These are phyloP conservation scores for Corrigiola litoralis DNA, from an alignment of 179 eudicot species.

Conservation along the genomic window DNA sequence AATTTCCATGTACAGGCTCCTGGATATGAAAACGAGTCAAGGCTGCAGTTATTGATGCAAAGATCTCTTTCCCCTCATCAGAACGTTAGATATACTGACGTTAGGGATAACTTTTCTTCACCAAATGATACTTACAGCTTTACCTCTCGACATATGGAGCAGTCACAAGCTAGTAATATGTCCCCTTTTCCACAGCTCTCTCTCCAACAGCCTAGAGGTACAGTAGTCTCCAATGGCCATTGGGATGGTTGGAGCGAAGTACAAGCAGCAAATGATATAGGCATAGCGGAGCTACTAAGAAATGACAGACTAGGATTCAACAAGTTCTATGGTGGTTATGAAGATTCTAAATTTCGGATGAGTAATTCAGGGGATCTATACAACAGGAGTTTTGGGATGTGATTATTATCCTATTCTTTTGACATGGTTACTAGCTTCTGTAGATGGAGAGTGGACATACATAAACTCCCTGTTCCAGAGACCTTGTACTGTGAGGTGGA, in stretches of 20 bases:
- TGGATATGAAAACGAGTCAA: conserved; percentile 51
- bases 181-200: conserved; percentile 52
- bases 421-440: conserved; percentile 18
- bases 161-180: conserved; percentile 41
- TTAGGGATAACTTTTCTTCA: conserved; percentile 41
- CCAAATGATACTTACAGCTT: conserved; percentile 49
- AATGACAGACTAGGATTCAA: conserved; percentile 58
- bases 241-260: conserved; percentile 80
- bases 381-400: conserved; percentile 74
- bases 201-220: conserved; percentile 55
- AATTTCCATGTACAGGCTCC: conserved; percentile 41
- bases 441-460: conserved; percentile 33
- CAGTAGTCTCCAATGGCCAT: conserved; percentile 53
- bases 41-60: conserved; percentile 52
- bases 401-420: conserved; percentile 25
- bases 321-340: conserved; percentile 51
- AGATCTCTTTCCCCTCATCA: conserved; percentile 43
- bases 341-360: conserved; percentile 66
- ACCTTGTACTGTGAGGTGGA: conserved; percentile 18
- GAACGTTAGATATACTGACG: conserved; percentile 46
- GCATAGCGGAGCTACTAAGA: conserved; percentile 66
- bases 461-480: conserved; percentile 24
- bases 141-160: conserved; percentile 60
- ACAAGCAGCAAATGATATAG: conserved; percentile 48
- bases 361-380: conserved; percentile 68